phyloP scores from a whole-genome alignment of 2,329 filamentous ascomycete species.

The Alternaria gaisen region DNA sequence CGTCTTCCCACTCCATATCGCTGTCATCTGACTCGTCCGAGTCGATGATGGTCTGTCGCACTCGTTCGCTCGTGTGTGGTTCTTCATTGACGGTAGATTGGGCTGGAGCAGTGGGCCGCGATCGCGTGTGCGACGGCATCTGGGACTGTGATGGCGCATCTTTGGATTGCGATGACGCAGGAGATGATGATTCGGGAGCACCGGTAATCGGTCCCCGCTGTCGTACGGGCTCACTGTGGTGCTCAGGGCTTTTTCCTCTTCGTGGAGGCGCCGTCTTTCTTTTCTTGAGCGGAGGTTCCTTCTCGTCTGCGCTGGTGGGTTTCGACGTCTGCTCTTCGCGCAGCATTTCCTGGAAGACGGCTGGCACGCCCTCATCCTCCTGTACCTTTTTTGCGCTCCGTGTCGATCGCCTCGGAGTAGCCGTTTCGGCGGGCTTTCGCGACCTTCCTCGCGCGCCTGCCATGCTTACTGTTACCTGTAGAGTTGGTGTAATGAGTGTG shows the following conservation, averaged over 20 bases:
- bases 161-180: conserved; percentile 17
- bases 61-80: conserved; percentile 34
- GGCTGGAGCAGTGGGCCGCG: conserved; percentile 3
- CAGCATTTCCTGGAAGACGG: conserved; percentile 58
- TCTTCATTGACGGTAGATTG: conserved; percentile 13
- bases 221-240: not conserved
- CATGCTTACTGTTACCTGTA: conserved; percentile 28
- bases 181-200: conserved; percentile 4
- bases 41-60: conserved; percentile 51
- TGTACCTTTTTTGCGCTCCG: conserved; percentile 30
- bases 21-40: conserved; percentile 66
- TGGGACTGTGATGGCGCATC: conserved; percentile 12
- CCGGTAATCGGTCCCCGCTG: not conserved
- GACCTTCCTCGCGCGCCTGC: conserved; percentile 36
- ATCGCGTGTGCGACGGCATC: conserved; percentile 10
- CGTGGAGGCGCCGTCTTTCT: conserved; percentile 35
- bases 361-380: conserved; percentile 47
- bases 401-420: conserved; percentile 35
- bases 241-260: conserved; percentile 11
- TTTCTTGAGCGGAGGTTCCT: conserved; percentile 52
- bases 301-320: conserved; percentile 37
- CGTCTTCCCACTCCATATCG: conserved; percentile 71
- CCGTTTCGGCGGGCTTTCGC: conserved; percentile 27
- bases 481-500: conserved; percentile 7
- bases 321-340: conserved; percentile 51